Evolutionary conservation across 257 asterid genomes (phyloP).

Genomic region (Scutellaria minor): DNA sequence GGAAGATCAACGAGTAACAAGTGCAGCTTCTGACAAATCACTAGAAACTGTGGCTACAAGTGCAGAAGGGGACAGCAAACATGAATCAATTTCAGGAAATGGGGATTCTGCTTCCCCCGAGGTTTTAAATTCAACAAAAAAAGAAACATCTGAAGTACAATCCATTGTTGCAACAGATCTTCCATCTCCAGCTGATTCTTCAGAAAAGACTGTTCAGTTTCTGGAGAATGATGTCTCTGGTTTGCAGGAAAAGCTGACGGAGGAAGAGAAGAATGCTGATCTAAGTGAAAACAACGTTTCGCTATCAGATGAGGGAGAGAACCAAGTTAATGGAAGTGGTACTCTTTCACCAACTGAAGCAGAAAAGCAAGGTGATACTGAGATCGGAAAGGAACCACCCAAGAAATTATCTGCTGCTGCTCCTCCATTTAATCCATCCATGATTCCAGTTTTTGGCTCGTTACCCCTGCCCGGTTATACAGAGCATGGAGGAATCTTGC

Average conservation of each 20-base stretch:
- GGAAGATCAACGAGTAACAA: slow-evolving; percentile 38
- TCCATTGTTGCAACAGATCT: slow-evolving; percentile 33
- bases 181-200: slow-evolving; percentile 33
- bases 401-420: slow-evolving; percentile 88
- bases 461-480: slow-evolving; percentile 57
- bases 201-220: slow-evolving; percentile 31
- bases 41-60: slow-evolving; percentile 39
- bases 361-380: slow-evolving; percentile 58
- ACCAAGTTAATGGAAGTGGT: slow-evolving; percentile 37
- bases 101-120: slow-evolving; percentile 35
- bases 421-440: slow-evolving; percentile 77
- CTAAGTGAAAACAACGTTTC: slow-evolving; percentile 31
- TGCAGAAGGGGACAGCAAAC: slow-evolving; percentile 32
- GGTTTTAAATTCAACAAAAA: slow-evolving; percentile 35
- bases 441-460: slow-evolving; percentile 59
- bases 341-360: slow-evolving; percentile 44
- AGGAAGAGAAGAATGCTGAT: slow-evolving; percentile 36
- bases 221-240: slow-evolving; percentile 45
- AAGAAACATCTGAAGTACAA: slow-evolving; percentile 35
- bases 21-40: slow-evolving; percentile 41
- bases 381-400: slow-evolving; percentile 60
- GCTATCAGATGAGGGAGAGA: slow-evolving; percentile 46
- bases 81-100: slow-evolving; percentile 33
- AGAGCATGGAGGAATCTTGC: slow-evolving; percentile 79
- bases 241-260: slow-evolving; percentile 37